These are phyloP conservation scores for Trametes cinnabarina DNA, from an alignment of 768 basidiomycete genomes.

Conservation along the genomic window DNA sequence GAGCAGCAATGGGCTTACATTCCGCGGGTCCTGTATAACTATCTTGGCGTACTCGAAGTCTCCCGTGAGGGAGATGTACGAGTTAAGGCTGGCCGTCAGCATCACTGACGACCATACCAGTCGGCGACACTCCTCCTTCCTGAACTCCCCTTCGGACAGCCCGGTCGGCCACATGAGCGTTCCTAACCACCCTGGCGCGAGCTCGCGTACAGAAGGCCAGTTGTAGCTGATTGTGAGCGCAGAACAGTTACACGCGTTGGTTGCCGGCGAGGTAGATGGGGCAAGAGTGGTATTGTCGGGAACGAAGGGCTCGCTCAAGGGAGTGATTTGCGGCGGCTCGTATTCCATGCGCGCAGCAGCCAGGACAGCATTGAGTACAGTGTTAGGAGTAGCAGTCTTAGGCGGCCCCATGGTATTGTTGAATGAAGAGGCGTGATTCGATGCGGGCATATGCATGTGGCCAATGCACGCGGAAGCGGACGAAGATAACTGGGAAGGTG, in stretches of 20 bases:
- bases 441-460: slow-evolving; percentile 26
- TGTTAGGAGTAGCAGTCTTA: background rate
- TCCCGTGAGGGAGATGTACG: slow-evolving; percentile 47
- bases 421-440: slow-evolving; percentile 39
- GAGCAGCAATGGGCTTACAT: slow-evolving; percentile 41
- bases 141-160: slow-evolving; percentile 51
- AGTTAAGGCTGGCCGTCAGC: slow-evolving; percentile 61
- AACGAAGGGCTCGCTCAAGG: background rate
- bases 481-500: slow-evolving; percentile 35
- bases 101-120: slow-evolving; percentile 71
- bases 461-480: background rate
- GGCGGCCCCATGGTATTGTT: background rate
- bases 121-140: slow-evolving; percentile 69
- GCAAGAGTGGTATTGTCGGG: background rate
- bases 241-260: background rate
- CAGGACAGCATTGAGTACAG: background rate
- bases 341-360: background rate
- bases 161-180: slow-evolving; percentile 61
- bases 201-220: slow-evolving; percentile 49
- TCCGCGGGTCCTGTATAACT: slow-evolving; percentile 48
- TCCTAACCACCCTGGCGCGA: slow-evolving; percentile 59
- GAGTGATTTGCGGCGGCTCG: background rate
- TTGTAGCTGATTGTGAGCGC: slow-evolving; percentile 49
- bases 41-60: slow-evolving; percentile 36
- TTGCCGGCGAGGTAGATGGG: background rate